Conservation (phyloP, 352 stramenopile genomes). For the Stramenopiles sp. region DNA sequence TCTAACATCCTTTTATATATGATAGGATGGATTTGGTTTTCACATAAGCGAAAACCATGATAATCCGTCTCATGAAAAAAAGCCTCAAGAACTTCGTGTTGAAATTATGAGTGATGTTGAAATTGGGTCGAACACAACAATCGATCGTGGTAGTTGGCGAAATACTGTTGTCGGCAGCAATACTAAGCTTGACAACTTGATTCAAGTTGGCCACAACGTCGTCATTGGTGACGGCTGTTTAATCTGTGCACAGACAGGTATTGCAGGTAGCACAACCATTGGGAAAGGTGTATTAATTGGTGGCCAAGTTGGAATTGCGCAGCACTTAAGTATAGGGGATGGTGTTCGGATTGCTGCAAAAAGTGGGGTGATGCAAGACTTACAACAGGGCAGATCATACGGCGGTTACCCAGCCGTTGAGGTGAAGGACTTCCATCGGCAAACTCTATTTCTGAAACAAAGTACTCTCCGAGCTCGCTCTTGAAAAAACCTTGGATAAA, state of each 20-base stretch:
- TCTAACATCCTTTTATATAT: too few relatives aligned
- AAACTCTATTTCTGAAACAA: not conserved
- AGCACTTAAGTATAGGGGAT: conserved; percentile 48
- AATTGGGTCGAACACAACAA: conserved; percentile 54
- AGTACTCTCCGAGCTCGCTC: too few relatives aligned
- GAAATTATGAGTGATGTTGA: conserved; percentile 53
- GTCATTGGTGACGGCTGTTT: conserved; percentile 44
- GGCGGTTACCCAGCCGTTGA: not conserved
- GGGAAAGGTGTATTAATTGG: conserved; percentile 47
- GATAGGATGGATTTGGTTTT: conserved; percentile 55
- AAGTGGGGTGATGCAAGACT: conserved; percentile 50
- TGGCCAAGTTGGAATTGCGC: conserved; percentile 51
- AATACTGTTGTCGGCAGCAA: conserved; percentile 44
- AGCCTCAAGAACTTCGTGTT: conserved; percentile 46
- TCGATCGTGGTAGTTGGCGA: conserved; percentile 56
- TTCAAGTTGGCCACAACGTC: conserved; percentile 61
- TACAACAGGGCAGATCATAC: conserved; percentile 17
- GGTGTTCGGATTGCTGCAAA: conserved; percentile 58
- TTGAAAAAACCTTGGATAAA: too few relatives aligned
- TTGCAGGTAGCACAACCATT: conserved; percentile 50
- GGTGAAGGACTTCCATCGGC: not conserved
- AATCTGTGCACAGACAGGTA: conserved; percentile 49
- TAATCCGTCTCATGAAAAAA: conserved; percentile 54
- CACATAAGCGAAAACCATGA: conserved; percentile 32
- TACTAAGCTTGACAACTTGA: conserved; percentile 59